phyloP scores from a whole-genome alignment of 2,329 filamentous ascomycete species.

The Lecanicillium sp. region DNA sequence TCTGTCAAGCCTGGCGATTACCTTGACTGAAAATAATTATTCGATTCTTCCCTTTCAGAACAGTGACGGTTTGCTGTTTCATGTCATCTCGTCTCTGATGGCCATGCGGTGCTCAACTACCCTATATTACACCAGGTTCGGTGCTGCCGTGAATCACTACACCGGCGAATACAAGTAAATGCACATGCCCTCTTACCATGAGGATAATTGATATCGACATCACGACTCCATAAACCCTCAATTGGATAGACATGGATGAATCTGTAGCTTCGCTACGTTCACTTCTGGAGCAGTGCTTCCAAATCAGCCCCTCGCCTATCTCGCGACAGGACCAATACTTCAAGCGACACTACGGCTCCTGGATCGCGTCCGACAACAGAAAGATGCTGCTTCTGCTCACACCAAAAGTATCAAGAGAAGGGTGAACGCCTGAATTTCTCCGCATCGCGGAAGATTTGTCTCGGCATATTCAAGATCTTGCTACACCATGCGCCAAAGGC shows the following conservation, averaged over 20 bases:
- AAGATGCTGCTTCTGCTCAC: background rate
- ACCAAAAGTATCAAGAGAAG: background rate
- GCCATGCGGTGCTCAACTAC: too few relatives aligned
- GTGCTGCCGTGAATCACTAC: too few relatives aligned
- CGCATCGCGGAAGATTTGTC: background rate
- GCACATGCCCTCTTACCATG: too few relatives aligned
- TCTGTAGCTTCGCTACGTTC: background rate
- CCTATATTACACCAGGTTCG: too few relatives aligned
- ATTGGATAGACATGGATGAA: background rate
- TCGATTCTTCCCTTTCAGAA: too few relatives aligned
- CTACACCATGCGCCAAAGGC: background rate
- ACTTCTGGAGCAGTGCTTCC: slow-evolving; percentile 2
- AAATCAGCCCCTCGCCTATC: background rate
- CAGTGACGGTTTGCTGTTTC: too few relatives aligned
- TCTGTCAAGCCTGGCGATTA: too few relatives aligned
- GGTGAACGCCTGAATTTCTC: slow-evolving; percentile 9
- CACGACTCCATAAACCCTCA: background rate
- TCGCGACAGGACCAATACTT: slow-evolving; percentile 8
- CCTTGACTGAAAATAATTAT: too few relatives aligned
- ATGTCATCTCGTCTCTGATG: too few relatives aligned
- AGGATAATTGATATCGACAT: background rate
- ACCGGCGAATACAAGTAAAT: too few relatives aligned
- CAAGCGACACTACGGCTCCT: slow-evolving; percentile 1
- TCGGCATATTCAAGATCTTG: background rate
- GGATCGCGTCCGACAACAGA: background rate